Base-by-base conservation (phyloP, 2,329 filamentous ascomycete species). In the Cordyceps sp. region DNA sequence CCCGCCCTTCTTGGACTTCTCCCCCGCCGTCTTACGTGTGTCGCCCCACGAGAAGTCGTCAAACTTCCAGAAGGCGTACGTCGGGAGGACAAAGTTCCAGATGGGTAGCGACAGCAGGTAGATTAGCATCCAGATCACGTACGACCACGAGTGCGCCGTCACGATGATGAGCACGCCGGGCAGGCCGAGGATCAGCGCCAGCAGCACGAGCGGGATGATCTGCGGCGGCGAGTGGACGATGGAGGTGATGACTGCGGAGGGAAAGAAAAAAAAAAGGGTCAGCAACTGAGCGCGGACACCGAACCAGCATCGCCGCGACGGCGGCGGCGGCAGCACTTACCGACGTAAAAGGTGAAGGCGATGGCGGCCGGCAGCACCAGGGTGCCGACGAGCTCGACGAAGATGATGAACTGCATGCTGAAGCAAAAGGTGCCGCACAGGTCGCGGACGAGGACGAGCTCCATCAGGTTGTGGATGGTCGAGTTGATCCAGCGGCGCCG, bases 31-130 rank as follows among this genome's bases (percentile, higher is more conserved):
- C 71, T 96, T 93, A 39, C 90, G 75, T 34, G 90, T 98, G 41
- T 98, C 92, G 48, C 90, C 90, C 90, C 90, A 98, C 35, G 82
- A 93, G 65, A 98, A 98, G 62, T 98, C 90, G 53, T 98, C 90
- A 53, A 98, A 98, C 61, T 98, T 96, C 90, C 90, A 98, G 65
- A 88, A 98, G 4, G 90, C 80, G 52, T 98, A 98, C 7, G 73
- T 73, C 0, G 90, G 90, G 8, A 98, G 73, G 24, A 98, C 67
- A 53, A 98, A 93, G 57, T 98, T 98, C 90, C 90, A 98, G 36
- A 98, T 70, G 1, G 92, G 92, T 2, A 98, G 73, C 1, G 90
- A 93, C 29, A 86, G 33, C 14, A 98, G 72, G 55, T 98, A 98
- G 55, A 96, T 90, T 27, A 90, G 52, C 90, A 98, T 96, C 90